Base-by-base conservation (phyloP, 495 filamentous ascomycete species). In the Podospora appendiculata region DNA sequence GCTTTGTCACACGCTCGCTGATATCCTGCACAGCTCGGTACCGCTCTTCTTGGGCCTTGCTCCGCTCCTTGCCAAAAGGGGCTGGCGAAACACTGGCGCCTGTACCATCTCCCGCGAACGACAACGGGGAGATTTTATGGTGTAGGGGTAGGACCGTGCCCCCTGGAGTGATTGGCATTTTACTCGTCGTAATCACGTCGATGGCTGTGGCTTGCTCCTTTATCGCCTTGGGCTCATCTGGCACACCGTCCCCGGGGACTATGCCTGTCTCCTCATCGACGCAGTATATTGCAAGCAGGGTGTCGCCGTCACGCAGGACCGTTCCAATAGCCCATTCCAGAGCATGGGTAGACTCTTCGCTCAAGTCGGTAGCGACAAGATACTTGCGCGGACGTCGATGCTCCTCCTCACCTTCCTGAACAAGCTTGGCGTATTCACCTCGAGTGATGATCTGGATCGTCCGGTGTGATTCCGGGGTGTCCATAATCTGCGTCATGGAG, bases 251-350 rank as follows among this genome's bases (percentile, higher is more conserved):
- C 11, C 58, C 64, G 19, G 57, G 57, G 0, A 62, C 59, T 6
- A 83, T 79, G 34, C 83, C 85, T 19, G 77, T 75, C 55, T 96
- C 92, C 64, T 96, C 91, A 59, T 94, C 87, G 43, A 92, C 81
- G 52, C 89, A 91, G 69, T 90, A 95, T 47, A 98, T 87, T 17
- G 89, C 89, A 49, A 95, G 79, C 38, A 98, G 76, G 1, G 92
- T 97, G 66, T 98, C 93, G 13, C 93, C 93, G 62, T 96, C 90
- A 42, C 93, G 80, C 8, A 98, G 78, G n/a, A 97, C 86, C 4
- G 89, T 95, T 40, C 93, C 93, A 47, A 98, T 91, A 0, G 90
- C 94, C 91, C 92, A 98, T 64, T 97, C 93, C 32, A 97, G 71
- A 9, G 93, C 93, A 66, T 96, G 90, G 9, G 89, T 86, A 4